Base-by-base conservation (phyloP, 1,139 yeast species). In the Sugiyamaella neomexicana region DNA sequence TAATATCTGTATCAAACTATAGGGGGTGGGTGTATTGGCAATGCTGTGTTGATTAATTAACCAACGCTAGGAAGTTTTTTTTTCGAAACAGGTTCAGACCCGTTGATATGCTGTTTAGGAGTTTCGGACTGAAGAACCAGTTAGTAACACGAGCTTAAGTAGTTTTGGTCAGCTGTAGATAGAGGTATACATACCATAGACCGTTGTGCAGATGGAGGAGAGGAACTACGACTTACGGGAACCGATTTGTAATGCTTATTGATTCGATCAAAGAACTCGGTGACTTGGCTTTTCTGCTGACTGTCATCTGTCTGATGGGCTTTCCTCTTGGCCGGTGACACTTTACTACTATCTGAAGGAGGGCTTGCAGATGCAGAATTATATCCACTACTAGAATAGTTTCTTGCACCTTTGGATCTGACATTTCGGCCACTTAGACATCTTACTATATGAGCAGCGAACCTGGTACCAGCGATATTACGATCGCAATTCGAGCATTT, bases 391-490 rank as follows among this genome's bases (percentile, higher is more conserved):
- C 44, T 43, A 8, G 54, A 39, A 15, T 48, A 53, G 12, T 55
- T 45, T n/a, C 37, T 51, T 17, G 52, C 46, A 5, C 50, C 48
- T 60, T 55, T 60, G 42, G 51, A 56, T 36, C 68, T 57, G 16
- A 62, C 59, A 43, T 64, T 68, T 13, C 75, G 61, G 1, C 89
- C 86, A 32, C 83, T 89, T 38, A 90, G 72, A 66, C 99, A 93
- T 63, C 96, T 82, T 66, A 89, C 95, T 46, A 91, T 78, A 70
- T 93, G 99, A 51, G 89, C 91, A 2, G 98, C 97, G 75, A 89
- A 90, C 57, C 99, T 75, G 38, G 89, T 85, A 0, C 96, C 97
- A 0, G 97, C 93, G 13, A 93, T 86, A 65, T 86, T 88, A 54
- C 99, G 76, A 6, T 82, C 83, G 70, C 99, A 93, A 62, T 86